These are phyloP conservation scores for Gremmenia infestans DNA, from an alignment of 2,329 filamentous ascomycete species.

Conservation along the genomic window DNA sequence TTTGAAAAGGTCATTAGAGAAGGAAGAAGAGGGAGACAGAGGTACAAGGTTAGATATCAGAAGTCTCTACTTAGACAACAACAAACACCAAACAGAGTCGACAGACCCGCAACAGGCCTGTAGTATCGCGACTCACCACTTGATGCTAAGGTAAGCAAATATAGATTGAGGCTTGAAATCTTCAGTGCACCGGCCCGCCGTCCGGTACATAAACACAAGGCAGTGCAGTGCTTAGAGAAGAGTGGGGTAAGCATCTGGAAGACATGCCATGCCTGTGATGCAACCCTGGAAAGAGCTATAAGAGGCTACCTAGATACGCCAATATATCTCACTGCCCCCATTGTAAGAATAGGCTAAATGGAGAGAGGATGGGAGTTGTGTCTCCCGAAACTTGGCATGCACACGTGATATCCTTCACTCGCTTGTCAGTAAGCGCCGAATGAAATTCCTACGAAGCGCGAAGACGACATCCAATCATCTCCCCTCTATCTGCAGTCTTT, in stretches of 20 bases:
- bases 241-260: too few relatives aligned
- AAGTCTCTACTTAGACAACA: too few relatives aligned
- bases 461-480: constrained; percentile 7
- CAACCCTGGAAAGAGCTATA: neutral
- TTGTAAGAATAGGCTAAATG: neutral
- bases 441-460: neutral
- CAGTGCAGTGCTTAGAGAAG: neutral
- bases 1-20: too few relatives aligned
- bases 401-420: neutral
- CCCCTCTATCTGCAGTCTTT: constrained; percentile 6
- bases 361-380: neutral
- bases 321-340: neutral
- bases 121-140: neutral
- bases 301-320: neutral
- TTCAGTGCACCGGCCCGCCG: neutral
- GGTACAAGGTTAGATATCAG: too few relatives aligned
- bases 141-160: neutral
- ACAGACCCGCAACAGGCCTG: neutral
- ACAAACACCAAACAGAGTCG: too few relatives aligned
- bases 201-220: neutral
- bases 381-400: neutral
- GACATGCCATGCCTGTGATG: too few relatives aligned
- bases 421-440: neutral
- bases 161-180: neutral
- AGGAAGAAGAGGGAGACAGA: too few relatives aligned